phyloP scores from a whole-genome alignment of 192 early-diverging fungal species.

The Entomortierella lignicola region DNA sequence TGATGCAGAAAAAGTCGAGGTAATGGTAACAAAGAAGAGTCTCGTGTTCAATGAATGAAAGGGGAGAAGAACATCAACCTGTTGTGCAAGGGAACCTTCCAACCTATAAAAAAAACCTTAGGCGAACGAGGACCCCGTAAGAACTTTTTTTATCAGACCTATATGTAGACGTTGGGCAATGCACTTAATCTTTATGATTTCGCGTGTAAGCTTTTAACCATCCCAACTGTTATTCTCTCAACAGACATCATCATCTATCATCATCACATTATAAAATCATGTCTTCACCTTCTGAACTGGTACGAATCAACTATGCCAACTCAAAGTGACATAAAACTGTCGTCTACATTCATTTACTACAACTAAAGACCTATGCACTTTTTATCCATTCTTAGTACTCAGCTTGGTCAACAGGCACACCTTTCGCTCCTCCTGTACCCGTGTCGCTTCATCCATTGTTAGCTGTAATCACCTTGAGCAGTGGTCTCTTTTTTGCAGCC shows the following conservation, averaged over 20 bases:
- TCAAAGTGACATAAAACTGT: not conserved
- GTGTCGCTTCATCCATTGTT: slow-evolving; percentile 26
- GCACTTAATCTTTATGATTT: no score
- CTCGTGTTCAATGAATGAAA: not conserved
- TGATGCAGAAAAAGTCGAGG: no score
- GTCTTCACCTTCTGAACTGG: slow-evolving; percentile 24
- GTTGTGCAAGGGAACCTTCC: no score
- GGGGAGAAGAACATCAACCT: no score
- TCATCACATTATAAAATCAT: slow-evolving; percentile 5
- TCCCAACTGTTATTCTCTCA: no score
- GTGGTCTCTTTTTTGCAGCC: slow-evolving; percentile 48
- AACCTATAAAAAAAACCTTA: no score
- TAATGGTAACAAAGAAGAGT: not conserved
- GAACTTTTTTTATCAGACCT: not conserved
- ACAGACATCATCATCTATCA: no score
- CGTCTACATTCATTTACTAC: not conserved
- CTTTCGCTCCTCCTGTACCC: slow-evolving; percentile 36
- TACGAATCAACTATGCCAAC: not conserved
- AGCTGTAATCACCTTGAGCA: slow-evolving; percentile 15
- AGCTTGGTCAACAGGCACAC: slow-evolving; percentile 43
- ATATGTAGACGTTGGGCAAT: no score
- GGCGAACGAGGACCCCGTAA: not conserved
- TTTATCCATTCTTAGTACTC: slow-evolving; percentile 13
- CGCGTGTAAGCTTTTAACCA: no score
- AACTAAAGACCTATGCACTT: not conserved